Evolutionary conservation across 1,284 basidiomycete genomes (phyloP).

Genomic region (Gomphus sp.): DNA sequence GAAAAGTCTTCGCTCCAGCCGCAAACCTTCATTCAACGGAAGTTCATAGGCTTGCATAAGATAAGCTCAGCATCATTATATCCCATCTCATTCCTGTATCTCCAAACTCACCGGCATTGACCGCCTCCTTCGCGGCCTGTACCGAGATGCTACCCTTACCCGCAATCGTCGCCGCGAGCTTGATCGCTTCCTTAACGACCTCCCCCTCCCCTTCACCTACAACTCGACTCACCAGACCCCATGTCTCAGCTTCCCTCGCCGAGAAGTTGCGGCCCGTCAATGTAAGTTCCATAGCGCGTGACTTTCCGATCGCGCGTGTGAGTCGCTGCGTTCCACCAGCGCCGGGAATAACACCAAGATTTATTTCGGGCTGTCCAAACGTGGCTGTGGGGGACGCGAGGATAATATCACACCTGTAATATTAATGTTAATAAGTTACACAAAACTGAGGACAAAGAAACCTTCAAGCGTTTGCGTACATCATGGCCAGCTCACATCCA

Average conservation of each 20-base stretch:
- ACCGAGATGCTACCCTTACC: slow-evolving; percentile 81
- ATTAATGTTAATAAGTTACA: no score
- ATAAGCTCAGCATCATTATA: neutral
- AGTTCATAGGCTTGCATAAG: slow-evolving; percentile 73
- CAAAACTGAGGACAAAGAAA: neutral
- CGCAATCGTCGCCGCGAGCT: slow-evolving; percentile 75
- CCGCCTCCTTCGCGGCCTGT: slow-evolving; percentile 91
- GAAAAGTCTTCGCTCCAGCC: slow-evolving; percentile 88
- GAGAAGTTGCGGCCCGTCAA: slow-evolving; percentile 79
- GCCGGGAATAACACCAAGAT: slow-evolving; percentile 93
- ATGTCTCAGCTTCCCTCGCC: slow-evolving; percentile 78
- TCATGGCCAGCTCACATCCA: slow-evolving; percentile 93
- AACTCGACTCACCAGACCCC: slow-evolving; percentile 79
- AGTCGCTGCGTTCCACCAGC: slow-evolving; percentile 83
- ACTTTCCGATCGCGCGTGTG: slow-evolving; percentile 83
- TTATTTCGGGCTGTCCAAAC: slow-evolving; percentile 97
- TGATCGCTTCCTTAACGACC: slow-evolving; percentile 86
- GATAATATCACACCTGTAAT: slow-evolving; percentile 74
- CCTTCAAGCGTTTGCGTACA: slow-evolving; percentile 33
- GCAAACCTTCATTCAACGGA: slow-evolving; percentile 73
- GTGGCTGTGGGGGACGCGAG: slow-evolving; percentile 88
- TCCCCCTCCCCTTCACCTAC: slow-evolving; percentile 68
- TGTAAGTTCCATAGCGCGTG: slow-evolving; percentile 91
- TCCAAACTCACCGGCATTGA: slow-evolving; percentile 71
- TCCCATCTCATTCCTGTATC: neutral